Evolutionary conservation across 2,329 filamentous ascomycete genomes (phyloP).

Genomic region (Aspergillus sclerotialis): DNA sequence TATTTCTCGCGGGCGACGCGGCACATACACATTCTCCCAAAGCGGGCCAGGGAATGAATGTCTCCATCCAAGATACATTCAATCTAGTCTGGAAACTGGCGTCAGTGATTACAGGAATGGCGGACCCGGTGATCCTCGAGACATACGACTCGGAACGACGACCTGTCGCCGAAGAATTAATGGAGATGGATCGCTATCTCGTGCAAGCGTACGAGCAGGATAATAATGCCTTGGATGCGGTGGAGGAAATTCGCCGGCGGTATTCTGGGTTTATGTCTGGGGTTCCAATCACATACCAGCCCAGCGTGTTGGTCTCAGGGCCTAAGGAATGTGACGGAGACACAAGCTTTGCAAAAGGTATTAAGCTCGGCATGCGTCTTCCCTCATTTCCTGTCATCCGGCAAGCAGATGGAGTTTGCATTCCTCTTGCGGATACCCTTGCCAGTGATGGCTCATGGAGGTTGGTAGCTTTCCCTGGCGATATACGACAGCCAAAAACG

Average conservation of each 20-base stretch:
- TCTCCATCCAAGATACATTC: conserved; percentile 48
- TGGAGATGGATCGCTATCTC: conserved; percentile 6
- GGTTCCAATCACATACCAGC: not conserved
- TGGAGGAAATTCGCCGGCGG: not conserved
- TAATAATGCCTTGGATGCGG: not conserved
- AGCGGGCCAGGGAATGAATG: conserved; percentile 52
- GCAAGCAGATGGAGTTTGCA: not conserved
- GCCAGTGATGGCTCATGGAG: conserved; percentile 11
- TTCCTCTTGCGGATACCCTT: conserved; percentile 3
- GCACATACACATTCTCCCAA: conserved; percentile 56
- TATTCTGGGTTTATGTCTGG: conserved; percentile 1
- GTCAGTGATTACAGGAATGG: conserved; percentile 36
- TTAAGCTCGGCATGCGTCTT: conserved; percentile 11
- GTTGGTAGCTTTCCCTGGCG: conserved; percentile 13
- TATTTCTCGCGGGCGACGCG: conserved; percentile 2
- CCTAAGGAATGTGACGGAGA: no score
- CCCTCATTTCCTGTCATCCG: conserved; percentile 1
- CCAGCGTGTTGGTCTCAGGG: not conserved
- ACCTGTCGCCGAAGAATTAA: conserved; percentile 29
- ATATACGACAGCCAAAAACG: conserved; percentile 2
- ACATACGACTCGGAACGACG: conserved; percentile 46
- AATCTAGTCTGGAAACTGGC: conserved; percentile 53
- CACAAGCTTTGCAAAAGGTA: conserved; percentile 2
- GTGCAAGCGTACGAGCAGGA: conserved; percentile 1
- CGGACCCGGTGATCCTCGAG: conserved; percentile 33